Evolutionary conservation across 164 flowering plant genomes (phyloP).

Genomic region (Nymphaea colorata): DNA sequence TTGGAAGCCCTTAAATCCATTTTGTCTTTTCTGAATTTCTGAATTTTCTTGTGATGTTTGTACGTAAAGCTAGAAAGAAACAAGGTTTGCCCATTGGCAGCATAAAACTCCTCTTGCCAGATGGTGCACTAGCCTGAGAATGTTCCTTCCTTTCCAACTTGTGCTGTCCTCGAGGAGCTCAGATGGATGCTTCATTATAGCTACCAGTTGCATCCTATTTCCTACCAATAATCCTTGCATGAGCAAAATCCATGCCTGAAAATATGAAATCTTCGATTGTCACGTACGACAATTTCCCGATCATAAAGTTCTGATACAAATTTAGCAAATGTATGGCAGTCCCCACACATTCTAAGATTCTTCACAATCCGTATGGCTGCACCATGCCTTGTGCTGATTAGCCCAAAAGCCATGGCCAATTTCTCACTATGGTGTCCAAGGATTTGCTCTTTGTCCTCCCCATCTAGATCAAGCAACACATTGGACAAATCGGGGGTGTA

Average conservation of each 20-base stretch:
- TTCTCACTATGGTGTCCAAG: slow-evolving; percentile 51
- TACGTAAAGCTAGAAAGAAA: no score
- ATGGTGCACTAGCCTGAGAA: no score
- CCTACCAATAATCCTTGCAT: slow-evolving; percentile 52
- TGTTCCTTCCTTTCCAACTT: no score
- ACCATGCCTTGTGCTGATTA: slow-evolving; percentile 24
- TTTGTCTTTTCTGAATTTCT: no score
- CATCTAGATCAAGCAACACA: slow-evolving; percentile 44
- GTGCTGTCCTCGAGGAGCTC: neutral
- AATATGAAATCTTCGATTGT: slow-evolving; percentile 41
- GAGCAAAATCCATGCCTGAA: slow-evolving; percentile 47
- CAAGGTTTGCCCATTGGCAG: no score
- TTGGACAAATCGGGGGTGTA: neutral
- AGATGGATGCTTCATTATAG: neutral
- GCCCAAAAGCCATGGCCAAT: slow-evolving; percentile 47
- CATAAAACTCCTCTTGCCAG: no score
- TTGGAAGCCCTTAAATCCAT: no score
- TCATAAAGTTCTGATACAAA: slow-evolving; percentile 28
- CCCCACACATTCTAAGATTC: slow-evolving; percentile 51
- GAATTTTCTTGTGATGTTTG: no score
- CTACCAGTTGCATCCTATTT: neutral
- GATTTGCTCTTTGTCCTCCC: slow-evolving; percentile 35
- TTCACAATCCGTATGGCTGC: slow-evolving; percentile 36
- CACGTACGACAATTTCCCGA: slow-evolving; percentile 39
- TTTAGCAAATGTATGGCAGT: slow-evolving; percentile 49